Evolutionary conservation across 345 rosid genomes (phyloP).

Genomic region (Euphorbia peplus): DNA sequence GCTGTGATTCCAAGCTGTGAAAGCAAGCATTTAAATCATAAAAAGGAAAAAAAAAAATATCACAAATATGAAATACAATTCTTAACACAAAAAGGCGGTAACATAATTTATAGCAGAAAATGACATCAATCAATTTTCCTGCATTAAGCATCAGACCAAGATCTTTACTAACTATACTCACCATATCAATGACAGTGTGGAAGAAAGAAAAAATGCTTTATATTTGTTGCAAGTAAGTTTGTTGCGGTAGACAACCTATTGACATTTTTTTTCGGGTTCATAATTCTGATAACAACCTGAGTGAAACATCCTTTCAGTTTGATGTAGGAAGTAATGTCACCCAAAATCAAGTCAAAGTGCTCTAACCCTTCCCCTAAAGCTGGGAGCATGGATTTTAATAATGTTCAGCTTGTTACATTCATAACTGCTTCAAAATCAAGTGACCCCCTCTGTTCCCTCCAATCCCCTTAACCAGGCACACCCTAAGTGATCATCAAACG

Average conservation of each 20-base stretch:
- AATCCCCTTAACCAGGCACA: too few relatives aligned
- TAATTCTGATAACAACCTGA: background rate
- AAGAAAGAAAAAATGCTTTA: background rate
- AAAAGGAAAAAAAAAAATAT: background rate
- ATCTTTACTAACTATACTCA: background rate
- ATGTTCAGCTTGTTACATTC: too few relatives aligned
- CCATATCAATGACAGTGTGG: background rate
- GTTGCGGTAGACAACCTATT: background rate
- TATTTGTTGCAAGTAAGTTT: background rate
- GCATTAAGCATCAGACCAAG: background rate
- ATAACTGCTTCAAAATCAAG: too few relatives aligned
- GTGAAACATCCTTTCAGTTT: background rate
- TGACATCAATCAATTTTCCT: background rate
- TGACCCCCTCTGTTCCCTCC: too few relatives aligned
- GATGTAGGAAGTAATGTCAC: background rate
- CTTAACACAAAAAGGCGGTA: background rate
- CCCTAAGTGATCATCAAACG: background rate
- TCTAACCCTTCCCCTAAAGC: too few relatives aligned
- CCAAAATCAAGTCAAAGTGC: background rate
- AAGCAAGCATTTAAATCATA: background rate
- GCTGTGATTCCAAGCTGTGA: slow-evolving; percentile 78
- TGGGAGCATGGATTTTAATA: too few relatives aligned
- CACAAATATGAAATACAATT: background rate
- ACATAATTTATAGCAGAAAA: background rate
- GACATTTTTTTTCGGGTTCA: background rate